Evolutionary conservation across 305 asterid species (phyloP).

Genomic region (Fraxinus albicans): DNA sequence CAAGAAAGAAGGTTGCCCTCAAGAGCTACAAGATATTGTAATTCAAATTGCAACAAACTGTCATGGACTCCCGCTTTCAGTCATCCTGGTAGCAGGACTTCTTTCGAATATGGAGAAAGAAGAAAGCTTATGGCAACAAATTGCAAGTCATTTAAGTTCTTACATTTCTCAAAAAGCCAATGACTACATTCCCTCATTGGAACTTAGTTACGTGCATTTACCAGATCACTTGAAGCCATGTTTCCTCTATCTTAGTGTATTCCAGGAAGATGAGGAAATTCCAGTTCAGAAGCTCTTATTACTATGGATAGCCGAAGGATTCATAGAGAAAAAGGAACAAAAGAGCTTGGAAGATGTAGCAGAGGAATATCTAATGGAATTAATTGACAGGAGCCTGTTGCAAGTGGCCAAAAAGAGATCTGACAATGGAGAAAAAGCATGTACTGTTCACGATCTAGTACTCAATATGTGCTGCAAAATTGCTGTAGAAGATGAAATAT

Average conservation of each 20-base stretch:
- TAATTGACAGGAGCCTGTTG: not conserved
- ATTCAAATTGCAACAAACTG: not conserved
- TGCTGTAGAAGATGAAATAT: not conserved
- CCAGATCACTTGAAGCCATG: not conserved
- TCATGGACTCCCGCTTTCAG: not conserved
- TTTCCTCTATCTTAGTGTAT: not conserved
- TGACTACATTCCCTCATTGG: not conserved
- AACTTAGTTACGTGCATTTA: not conserved
- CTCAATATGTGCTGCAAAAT: not conserved
- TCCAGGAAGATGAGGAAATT: not conserved
- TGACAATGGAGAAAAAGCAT: not conserved
- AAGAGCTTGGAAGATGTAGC: not conserved
- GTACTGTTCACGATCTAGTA: not conserved
- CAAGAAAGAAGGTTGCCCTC: not conserved
- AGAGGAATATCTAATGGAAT: not conserved
- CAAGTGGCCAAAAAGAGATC: not conserved
- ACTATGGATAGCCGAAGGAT: conserved; percentile 14
- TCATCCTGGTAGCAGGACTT: not conserved
- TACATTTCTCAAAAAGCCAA: not conserved
- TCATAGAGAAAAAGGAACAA: not conserved
- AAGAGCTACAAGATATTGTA: not conserved
- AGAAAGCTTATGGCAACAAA: not conserved
- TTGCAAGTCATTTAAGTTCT: not conserved
- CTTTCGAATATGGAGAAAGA: not conserved
- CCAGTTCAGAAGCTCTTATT: not conserved